phyloP scores from a whole-genome alignment of 768 basidiomycete species.

The Xerocomus potaroensis region DNA sequence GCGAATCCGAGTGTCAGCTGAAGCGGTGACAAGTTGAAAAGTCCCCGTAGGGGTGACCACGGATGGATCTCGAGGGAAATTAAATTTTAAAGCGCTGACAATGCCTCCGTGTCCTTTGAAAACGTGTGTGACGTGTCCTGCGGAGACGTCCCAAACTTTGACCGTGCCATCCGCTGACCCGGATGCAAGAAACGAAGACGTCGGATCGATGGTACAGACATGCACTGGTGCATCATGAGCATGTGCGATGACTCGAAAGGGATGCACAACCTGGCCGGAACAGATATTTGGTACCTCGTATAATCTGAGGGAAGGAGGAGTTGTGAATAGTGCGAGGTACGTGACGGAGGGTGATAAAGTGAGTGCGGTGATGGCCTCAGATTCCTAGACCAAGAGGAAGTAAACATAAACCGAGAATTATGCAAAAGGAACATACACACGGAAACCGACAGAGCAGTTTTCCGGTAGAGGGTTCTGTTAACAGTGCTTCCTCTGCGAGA shows the following conservation, averaged over 20 bases:
- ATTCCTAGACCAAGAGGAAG: conserved; percentile 55
- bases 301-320: conserved; percentile 75
- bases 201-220: conserved; percentile 78
- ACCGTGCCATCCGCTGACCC: conserved; percentile 96
- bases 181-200: conserved; percentile 87
- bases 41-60: conserved; percentile 42
- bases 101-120: conserved; percentile 98
- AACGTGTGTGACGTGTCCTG: conserved; percentile 88
- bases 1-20: conserved; percentile 88
- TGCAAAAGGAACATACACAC: conserved; percentile 54
- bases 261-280: conserved; percentile 51
- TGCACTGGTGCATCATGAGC: conserved; percentile 95
- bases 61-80: conserved; percentile 63
- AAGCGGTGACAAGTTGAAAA: conserved; percentile 86
- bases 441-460: conserved; percentile 73
- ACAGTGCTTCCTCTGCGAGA: conserved; percentile 77
- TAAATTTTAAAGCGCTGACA: conserved; percentile 85
- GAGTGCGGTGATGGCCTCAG: conserved; percentile 78
- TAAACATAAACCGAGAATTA: not conserved
- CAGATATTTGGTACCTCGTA: conserved; percentile 67
- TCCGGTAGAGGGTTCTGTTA: conserved; percentile 78
- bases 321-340: conserved; percentile 76
- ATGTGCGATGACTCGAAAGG: conserved; percentile 69
- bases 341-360: conserved; percentile 73
- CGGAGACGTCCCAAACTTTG: conserved; percentile 91